A percentile compares a stretch with the other conserved stretches of the same genome.
These are phyloP conservation scores for Limonium bicolor DNA, from an alignment of 148 eudicot genomes.

Conservation along the genomic window DNA sequence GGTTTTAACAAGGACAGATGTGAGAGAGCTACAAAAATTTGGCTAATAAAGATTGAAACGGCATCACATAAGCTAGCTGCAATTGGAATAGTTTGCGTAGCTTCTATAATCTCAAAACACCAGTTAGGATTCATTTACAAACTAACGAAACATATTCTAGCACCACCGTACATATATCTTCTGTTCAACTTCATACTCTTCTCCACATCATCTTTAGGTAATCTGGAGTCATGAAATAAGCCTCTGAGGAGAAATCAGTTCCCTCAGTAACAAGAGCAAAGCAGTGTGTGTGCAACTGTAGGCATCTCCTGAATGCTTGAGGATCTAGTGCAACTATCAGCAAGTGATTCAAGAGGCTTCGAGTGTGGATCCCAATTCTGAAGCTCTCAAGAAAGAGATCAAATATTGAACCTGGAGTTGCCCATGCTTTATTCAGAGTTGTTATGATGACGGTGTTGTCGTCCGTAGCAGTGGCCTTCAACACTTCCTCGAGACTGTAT, in stretches of 20 bases:
- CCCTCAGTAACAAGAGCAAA: conserved; percentile 1
- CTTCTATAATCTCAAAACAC: too few species aligned
- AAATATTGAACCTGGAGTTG: conserved; percentile 22
- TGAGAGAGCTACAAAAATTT: too few species aligned
- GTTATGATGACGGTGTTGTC: conserved; percentile 23
- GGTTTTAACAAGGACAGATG: too few species aligned
- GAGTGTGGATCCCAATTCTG: conserved; percentile 14
- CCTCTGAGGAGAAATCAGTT: conserved; percentile 5
- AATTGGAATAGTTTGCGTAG: too few species aligned
- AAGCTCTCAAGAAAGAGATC: conserved; percentile 27
- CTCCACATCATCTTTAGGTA: conserved; percentile 8
- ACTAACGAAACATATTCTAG: too few species aligned
- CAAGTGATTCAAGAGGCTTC: conserved; percentile 13
- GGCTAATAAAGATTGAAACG: too few species aligned
- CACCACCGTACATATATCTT: too few species aligned
- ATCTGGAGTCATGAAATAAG: conserved; percentile 2
- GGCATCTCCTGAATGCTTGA: conserved; percentile 15
- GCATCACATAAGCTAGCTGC: too few species aligned
- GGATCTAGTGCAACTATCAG: conserved; percentile 15
- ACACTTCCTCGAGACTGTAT: conserved; percentile 8
- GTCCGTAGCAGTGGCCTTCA: conserved; percentile 13
- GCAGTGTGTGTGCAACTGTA: not conserved
- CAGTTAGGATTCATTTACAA: too few species aligned
- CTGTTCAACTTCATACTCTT: too few species aligned
- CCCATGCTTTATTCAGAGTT: conserved; percentile 23